Base-by-base conservation (phyloP, 768 basidiomycete genomes). In the Mycena floridula region DNA sequence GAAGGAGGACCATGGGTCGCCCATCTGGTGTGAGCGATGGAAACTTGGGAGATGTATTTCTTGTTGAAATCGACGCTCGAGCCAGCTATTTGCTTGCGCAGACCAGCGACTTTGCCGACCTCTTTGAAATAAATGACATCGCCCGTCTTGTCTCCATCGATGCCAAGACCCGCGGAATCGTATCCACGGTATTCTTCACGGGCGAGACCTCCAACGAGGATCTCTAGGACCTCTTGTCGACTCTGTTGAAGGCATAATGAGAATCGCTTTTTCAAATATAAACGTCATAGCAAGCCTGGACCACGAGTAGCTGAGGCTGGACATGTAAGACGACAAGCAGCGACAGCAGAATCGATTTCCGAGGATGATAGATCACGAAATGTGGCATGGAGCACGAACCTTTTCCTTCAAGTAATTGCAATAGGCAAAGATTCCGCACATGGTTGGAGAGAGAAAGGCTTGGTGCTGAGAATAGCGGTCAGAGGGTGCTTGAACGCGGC, bases 11-110 rank as follows among this genome's bases (percentile, higher is more conserved):
- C 96, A 60, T 99, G 96, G 16, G 96, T 99, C 2, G 96, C 96
- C 96, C 96, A 99, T 53, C 96, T 89, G 11, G 96, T 99, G 69
- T 99, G 96, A 11, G 95, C 95, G 66, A 99, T 97, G 28, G 91
- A 92, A 37, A 94, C 91, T 68, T 97, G 93, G 32, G 84, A 81
- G 42, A 90, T 60, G 65, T 79, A 84, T 27, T 77, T 73, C 72
- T 89, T 92, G 59, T 74, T 67, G 47, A 86, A 82, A 62, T 95
- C 77, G 54, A 91, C 56, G 50, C 59, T 63, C 23, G 89, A 81
- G 45, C 71, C 69, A 30, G 82, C 79, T 58, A 96, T 93, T 66
- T 85, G 81, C 72, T 95, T 88, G 64, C 91, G 86, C 42, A 99
- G 77, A 22, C 85, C 83, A 37, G 85, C 85, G 43, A 99, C 96